Evolutionary conservation across 257 asterid species (phyloP).

Genomic region (Solanum lycopersicoides): DNA sequence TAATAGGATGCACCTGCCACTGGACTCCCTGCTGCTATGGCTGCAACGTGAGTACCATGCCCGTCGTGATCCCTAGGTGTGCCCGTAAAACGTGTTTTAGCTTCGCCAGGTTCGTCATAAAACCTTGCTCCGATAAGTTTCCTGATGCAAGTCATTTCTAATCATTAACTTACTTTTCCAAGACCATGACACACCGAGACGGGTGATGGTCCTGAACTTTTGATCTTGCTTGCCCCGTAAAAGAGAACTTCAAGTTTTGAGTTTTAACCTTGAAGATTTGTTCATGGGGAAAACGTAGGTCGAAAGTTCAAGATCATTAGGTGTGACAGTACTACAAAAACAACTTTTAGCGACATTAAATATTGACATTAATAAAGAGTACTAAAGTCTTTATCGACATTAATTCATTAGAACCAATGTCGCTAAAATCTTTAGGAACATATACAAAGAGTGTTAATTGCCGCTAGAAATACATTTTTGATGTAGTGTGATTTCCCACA

Average conservation of each 20-base stretch:
- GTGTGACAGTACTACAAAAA: too few relatives aligned
- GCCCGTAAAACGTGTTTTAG: neutral
- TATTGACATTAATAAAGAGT: too few relatives aligned
- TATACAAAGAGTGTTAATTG: too few relatives aligned
- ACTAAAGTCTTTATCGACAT: too few relatives aligned
- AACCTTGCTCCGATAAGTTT: constrained; percentile 74
- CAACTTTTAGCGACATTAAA: too few relatives aligned
- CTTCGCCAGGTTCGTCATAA: constrained; percentile 9
- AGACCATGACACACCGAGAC: neutral
- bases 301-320: neutral
- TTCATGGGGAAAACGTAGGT: neutral
- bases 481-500: too few relatives aligned
- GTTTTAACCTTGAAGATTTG: neutral
- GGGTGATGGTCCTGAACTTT: too few relatives aligned
- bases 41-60: constrained; percentile 80
- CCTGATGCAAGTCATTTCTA: constrained; percentile 9
- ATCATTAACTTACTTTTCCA: neutral
- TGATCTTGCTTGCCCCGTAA: too few relatives aligned
- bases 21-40: constrained; percentile 63
- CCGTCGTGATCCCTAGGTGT: constrained; percentile 58
- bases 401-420: too few relatives aligned
- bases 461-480: too few relatives aligned
- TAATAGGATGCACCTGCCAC: constrained; percentile 58
- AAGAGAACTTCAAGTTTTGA: too few relatives aligned
- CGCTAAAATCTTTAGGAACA: too few relatives aligned